These are phyloP conservation scores for Daldinia sp. DNA, from an alignment of 2,329 filamentous ascomycete genomes.

Conservation along the genomic window DNA sequence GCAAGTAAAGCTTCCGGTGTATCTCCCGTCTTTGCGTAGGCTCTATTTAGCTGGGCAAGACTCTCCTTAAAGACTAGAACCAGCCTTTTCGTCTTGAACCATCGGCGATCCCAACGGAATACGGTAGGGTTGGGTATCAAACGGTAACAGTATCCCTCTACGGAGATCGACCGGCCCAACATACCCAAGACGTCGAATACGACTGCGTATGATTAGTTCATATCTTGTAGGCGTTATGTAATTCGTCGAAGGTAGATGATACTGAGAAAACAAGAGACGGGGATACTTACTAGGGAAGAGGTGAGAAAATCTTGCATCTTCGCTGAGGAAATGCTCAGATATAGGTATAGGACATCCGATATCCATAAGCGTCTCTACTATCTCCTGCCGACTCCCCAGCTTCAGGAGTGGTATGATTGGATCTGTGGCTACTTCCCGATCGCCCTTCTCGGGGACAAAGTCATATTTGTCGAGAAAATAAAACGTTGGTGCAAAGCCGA, in stretches of 20 bases:
- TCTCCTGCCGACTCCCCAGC: conserved; percentile 59
- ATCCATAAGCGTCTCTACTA: conserved; percentile 60
- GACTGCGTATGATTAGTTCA: conserved; percentile 50
- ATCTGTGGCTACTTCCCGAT: conserved; percentile 38
- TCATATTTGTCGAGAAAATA: conserved; percentile 49
- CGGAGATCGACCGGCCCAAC: conserved; percentile 60
- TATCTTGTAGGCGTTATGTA: neutral
- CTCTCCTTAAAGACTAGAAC: conserved; percentile 45
- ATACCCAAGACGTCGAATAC: conserved; percentile 68
- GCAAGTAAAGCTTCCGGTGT: conserved; percentile 35
- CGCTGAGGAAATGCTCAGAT: conserved; percentile 50
- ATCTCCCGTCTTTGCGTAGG: conserved; percentile 43
- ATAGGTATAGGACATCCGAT: conserved; percentile 64
- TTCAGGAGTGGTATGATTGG: conserved; percentile 51
- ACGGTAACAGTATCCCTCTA: conserved; percentile 59
- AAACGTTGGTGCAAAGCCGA: conserved; percentile 64
- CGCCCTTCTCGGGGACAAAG: neutral
- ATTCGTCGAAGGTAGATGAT: neutral
- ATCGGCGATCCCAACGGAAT: conserved; percentile 61
- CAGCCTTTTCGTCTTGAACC: conserved; percentile 48
- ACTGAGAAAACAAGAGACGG: neutral
- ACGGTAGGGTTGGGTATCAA: conserved; percentile 65
- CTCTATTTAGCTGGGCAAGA: conserved; percentile 50
- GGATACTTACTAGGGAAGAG: conserved; percentile 57
- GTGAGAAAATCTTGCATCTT: conserved; percentile 54